A percentile compares a stretch with the other conserved stretches of the same genome.
Conservation (phyloP, 1,284 basidiomycete genomes). For the Tilletia caries region DNA sequence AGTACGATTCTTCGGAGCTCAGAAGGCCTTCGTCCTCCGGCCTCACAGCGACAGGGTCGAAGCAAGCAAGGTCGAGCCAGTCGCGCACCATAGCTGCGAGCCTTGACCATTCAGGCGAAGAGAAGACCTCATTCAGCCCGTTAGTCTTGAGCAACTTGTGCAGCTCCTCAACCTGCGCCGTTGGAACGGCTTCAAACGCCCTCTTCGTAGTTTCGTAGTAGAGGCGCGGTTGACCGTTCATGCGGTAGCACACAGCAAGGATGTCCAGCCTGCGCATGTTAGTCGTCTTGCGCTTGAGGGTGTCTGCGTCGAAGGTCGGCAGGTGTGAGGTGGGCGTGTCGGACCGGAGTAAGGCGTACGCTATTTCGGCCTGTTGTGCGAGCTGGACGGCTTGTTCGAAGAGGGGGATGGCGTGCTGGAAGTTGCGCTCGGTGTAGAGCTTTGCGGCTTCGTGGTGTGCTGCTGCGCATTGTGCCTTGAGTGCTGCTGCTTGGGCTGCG, state of each 20-base stretch:
- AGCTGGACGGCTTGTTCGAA: conserved; percentile 37
- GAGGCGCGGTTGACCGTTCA: not conserved
- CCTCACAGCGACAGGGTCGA: too few species aligned
- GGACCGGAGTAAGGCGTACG: not conserved
- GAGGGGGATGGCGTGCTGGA: conserved; percentile 43
- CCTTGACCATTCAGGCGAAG: not conserved
- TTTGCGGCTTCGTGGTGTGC: conserved; percentile 52
- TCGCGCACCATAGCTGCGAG: not conserved
- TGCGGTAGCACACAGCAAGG: not conserved
- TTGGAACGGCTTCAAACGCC: not conserved
- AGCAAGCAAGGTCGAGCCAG: not conserved
- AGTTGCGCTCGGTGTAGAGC: conserved; percentile 49
- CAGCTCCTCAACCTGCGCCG: not conserved
- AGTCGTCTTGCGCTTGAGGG: not conserved
- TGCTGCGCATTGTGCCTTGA: too few species aligned
- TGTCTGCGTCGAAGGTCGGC: not conserved
- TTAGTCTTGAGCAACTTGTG: too few species aligned
- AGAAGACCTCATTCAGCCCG: not conserved
- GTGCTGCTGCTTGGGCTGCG: too few species aligned
- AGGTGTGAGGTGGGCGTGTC: not conserved
- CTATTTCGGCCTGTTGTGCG: conserved; percentile 24
- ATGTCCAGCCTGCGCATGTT: conserved; percentile 6
- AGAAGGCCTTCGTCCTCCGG: too few species aligned
- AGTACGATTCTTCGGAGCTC: too few species aligned
- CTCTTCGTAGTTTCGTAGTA: not conserved